phyloP scores from a whole-genome alignment of 2,329 filamentous ascomycete species.

The Phialophora verrucosa region DNA sequence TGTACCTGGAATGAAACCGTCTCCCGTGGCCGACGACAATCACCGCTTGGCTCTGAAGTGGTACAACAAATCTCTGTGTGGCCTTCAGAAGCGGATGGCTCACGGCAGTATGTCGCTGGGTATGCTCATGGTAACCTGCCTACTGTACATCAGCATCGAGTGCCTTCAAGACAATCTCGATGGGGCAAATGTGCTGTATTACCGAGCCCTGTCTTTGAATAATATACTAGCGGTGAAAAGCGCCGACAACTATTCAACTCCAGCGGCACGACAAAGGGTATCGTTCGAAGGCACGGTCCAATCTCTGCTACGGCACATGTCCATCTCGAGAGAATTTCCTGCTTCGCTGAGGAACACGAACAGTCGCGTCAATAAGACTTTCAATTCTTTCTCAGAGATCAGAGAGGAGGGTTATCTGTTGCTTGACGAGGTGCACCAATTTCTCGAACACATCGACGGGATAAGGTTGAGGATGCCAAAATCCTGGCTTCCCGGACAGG shows the following conservation, averaged over 20 bases:
- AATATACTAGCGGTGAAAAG: not conserved
- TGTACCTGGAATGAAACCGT: not conserved
- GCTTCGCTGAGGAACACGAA: not conserved
- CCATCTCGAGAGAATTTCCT: slow-evolving; percentile 18
- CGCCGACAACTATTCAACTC: not conserved
- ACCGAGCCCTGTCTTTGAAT: slow-evolving; percentile 21
- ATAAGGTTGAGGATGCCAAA: slow-evolving; percentile 21
- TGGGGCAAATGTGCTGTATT: slow-evolving; percentile 21
- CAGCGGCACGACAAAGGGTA: not conserved
- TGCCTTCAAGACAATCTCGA: slow-evolving; percentile 24
- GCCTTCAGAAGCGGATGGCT: slow-evolving; percentile 15
- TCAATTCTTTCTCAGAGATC: slow-evolving; percentile 10
- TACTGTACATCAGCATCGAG: slow-evolving; percentile 32
- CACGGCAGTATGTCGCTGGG: slow-evolving; percentile 6
- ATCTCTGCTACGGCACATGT: slow-evolving; percentile 26
- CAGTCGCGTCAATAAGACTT: not conserved
- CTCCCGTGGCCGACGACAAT: slow-evolving; percentile 12
- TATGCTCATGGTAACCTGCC: slow-evolving; percentile 20
- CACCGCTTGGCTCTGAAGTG: slow-evolving; percentile 22
- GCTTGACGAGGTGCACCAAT: slow-evolving; percentile 21
- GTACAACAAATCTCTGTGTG: slow-evolving; percentile 24
- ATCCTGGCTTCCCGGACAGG: slow-evolving; percentile 21
- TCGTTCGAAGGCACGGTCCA: slow-evolving; percentile 5
- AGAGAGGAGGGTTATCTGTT: slow-evolving; percentile 18
- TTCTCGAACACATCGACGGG: slow-evolving; percentile 16